Conservation (phyloP, 768 basidiomycete genomes). For the Lactifluus volemus region DNA sequence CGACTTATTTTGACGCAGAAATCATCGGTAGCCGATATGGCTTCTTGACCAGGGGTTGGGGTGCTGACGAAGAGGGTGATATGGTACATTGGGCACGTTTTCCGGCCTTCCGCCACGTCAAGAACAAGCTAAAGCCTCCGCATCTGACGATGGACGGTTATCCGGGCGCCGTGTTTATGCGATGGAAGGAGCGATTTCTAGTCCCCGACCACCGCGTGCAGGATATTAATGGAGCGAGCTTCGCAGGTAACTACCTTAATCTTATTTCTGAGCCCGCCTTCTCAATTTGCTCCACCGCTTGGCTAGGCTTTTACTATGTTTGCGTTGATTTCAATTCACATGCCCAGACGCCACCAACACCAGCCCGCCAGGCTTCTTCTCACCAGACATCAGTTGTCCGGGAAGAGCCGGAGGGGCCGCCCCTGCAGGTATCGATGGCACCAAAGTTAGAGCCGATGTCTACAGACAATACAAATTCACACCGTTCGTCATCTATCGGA, state of each 20-base stretch:
- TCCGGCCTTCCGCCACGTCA: conserved; percentile 79
- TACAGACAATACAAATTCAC: conserved; percentile 27
- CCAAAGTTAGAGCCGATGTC: conserved; percentile 23
- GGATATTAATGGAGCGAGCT: conserved; percentile 92
- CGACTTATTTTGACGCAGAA: conserved; percentile 95
- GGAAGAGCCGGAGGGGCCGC: conserved; percentile 18
- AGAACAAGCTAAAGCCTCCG: conserved; percentile 69
- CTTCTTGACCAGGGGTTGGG: conserved; percentile 86
- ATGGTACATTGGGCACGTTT: conserved; percentile 93
- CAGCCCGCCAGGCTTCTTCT: conserved; percentile 28
- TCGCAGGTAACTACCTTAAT: conserved; percentile 56
- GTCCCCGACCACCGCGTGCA: conserved; percentile 92
- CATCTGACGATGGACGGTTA: conserved; percentile 73
- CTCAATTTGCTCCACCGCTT: conserved; percentile 4
- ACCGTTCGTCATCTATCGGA: conserved; percentile 39
- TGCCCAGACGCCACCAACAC: conserved; percentile 28
- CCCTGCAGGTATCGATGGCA: neutral
- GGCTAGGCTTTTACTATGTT: conserved; percentile 84
- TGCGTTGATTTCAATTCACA: conserved; percentile 86
- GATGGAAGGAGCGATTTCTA: conserved; percentile 95
- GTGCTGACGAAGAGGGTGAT: conserved; percentile 85
- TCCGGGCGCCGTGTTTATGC: conserved; percentile 83
- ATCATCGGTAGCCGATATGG: conserved; percentile 89
- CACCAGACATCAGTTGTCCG: conserved; percentile 30
- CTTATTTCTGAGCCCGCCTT: neutral